phyloP scores from a whole-genome alignment of 768 basidiomycete species.

The Boletus sensibilis region DNA sequence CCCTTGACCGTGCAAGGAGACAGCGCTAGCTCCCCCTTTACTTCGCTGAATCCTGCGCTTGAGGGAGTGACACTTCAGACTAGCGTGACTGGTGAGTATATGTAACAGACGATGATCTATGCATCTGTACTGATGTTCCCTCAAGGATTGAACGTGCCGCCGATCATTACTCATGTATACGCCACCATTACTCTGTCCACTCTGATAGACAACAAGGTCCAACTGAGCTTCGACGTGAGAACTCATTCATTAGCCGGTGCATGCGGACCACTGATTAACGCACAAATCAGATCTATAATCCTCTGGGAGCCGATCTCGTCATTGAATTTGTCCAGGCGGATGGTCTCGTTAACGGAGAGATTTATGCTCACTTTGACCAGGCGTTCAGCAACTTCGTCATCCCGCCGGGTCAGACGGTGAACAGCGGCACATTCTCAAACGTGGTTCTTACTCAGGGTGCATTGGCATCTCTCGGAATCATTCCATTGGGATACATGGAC shows the following conservation, averaged over 20 bases:
- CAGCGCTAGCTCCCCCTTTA: constrained; percentile 56
- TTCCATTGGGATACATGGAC: constrained; percentile 55
- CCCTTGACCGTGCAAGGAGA: constrained; percentile 62
- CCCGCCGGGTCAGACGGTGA: constrained; percentile 56
- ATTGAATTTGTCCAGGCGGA: constrained; percentile 60
- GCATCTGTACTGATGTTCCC: background rate
- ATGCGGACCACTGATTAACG: background rate
- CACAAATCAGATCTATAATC: constrained; percentile 48
- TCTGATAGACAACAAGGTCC: constrained; percentile 48
- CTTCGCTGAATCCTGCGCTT: constrained; percentile 54
- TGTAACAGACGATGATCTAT: background rate
- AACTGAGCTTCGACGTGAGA: constrained; percentile 58
- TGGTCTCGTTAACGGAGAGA: constrained; percentile 47
- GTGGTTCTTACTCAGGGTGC: constrained; percentile 62
- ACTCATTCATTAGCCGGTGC: background rate
- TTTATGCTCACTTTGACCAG: constrained; percentile 59
- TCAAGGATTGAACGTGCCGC: constrained; percentile 48
- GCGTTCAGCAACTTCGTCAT: constrained; percentile 54
- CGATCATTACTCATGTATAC: constrained; percentile 55
- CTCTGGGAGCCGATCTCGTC: constrained; percentile 54
- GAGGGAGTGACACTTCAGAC: constrained; percentile 51
- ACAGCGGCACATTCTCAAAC: constrained; percentile 56
- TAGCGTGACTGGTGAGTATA: constrained; percentile 45
- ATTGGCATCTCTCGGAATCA: constrained; percentile 53
- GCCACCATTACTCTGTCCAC: constrained; percentile 52